Evolutionary conservation across 1,284 basidiomycete species (phyloP).

Genomic region (Melampsora medusae): DNA sequence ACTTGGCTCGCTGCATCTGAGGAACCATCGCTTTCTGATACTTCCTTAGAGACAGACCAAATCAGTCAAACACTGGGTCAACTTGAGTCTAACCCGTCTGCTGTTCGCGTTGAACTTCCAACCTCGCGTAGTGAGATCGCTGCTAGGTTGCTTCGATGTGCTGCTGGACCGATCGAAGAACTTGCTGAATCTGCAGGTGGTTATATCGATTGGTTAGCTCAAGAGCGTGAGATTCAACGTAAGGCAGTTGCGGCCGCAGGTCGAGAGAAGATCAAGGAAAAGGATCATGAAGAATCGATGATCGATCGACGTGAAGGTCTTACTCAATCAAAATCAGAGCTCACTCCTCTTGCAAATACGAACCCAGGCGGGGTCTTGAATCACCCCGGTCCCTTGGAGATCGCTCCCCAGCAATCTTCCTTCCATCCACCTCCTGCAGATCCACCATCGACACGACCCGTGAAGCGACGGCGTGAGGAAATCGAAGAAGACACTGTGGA

Average conservation of each 20-base stretch:
- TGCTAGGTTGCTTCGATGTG: constrained; percentile 3
- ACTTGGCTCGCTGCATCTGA: constrained; percentile 12
- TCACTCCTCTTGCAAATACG: neutral
- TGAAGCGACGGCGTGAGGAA: constrained; percentile 26
- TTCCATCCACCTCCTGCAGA: constrained; percentile 1
- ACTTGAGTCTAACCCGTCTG: neutral
- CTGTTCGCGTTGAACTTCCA: neutral
- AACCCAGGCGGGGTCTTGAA: neutral
- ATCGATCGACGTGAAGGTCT: too few species aligned
- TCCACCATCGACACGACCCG: constrained; percentile 8
- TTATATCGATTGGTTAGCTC: constrained; percentile 43
- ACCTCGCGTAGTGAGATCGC: neutral
- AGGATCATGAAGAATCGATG: neutral
- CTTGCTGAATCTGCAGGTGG: constrained; percentile 27
- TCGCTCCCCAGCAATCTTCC: constrained; percentile 6
- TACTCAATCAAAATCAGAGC: too few species aligned
- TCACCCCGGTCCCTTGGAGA: neutral
- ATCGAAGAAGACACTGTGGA: neutral
- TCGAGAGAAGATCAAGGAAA: constrained; percentile 9
- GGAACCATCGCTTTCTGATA: constrained; percentile 8
- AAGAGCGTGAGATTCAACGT: constrained; percentile 34
- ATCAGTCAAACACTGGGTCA: neutral
- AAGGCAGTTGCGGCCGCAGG: constrained; percentile 20
- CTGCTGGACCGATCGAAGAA: constrained; percentile 13
- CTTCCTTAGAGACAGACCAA: neutral